A percentile compares a stretch with the other conserved stretches of the same genome.
Conservation (phyloP, 2,329 filamentous ascomycete genomes). For the Xylaria sp. region DNA sequence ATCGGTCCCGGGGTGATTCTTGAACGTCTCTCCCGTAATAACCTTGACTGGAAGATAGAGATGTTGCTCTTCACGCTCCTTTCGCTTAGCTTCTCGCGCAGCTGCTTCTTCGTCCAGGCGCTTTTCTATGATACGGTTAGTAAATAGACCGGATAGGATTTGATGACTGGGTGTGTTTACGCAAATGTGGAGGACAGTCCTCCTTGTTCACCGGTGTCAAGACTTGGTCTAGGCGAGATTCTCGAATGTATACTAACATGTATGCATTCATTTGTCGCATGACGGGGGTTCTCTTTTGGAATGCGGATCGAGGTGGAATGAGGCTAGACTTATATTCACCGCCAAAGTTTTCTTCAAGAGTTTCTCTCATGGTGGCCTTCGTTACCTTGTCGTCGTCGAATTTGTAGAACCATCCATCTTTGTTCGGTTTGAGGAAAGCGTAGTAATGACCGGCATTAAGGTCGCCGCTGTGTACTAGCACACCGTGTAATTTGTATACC, state of each 20-base stretch:
- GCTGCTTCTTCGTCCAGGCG: slow-evolving; percentile 85
- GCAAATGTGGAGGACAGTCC: slow-evolving; percentile 84
- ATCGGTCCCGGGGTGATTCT: slow-evolving; percentile 84
- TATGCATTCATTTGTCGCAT: slow-evolving; percentile 87
- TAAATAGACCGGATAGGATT: slow-evolving; percentile 11
- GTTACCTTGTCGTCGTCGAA: slow-evolving; percentile 98
- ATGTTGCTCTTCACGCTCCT: slow-evolving; percentile 93
- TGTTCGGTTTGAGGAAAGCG: slow-evolving; percentile 92
- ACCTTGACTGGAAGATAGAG: slow-evolving; percentile 88
- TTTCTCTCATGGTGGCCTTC: slow-evolving; percentile 90
- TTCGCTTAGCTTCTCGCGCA: slow-evolving; percentile 78
- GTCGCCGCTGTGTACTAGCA: slow-evolving; percentile 95
- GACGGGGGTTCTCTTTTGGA: slow-evolving; percentile 67
- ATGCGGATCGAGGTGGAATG: slow-evolving; percentile 57
- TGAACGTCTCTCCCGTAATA: slow-evolving; percentile 84
- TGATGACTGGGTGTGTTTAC: slow-evolving; percentile 59
- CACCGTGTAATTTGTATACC: slow-evolving; percentile 92
- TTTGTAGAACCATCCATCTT: slow-evolving; percentile 94
- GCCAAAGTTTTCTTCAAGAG: slow-evolving; percentile 95
- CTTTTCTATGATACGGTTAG: slow-evolving; percentile 61
- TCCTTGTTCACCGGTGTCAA: slow-evolving; percentile 79
- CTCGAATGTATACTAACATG: slow-evolving; percentile 98
- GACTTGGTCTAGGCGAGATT: slow-evolving; percentile 84
- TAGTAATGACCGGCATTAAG: slow-evolving; percentile 99
- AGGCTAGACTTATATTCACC: slow-evolving; percentile 76